Evolutionary conservation across 2,329 filamentous ascomycete genomes (phyloP), one percentile per base, ranked within the genome.

Genomic region (Colletotrichum cereale): DNA sequence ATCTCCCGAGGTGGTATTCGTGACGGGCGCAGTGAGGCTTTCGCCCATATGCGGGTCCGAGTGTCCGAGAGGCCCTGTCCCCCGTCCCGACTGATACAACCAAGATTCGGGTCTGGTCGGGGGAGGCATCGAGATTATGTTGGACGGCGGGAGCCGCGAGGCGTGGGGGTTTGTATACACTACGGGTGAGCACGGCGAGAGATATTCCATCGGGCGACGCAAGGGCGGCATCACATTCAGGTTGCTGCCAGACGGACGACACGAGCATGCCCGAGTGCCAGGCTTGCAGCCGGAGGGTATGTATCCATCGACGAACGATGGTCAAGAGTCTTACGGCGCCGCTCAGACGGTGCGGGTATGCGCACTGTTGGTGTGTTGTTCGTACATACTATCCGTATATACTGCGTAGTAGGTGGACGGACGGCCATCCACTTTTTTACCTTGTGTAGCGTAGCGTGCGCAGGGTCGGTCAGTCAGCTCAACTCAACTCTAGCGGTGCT

Each of bases 331-430:
- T 21, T 12, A 29, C 57, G 18, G 57, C 18, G 38, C 42, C 57
- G 57, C 57, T 42, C 40, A 61, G 60, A 40, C 34, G 60, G n/a
- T 18, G 58, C 60, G 60, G 60, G 60, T 62, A 62, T 62, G 44
- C 44, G 42, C 21, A 36, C n/a, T n/a, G n/a, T n/a, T n/a, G n/a
- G n/a, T n/a, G n/a, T n/a, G n/a, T n/a, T n/a, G n/a, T n/a, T n/a
- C n/a, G n/a, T n/a, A n/a, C n/a, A n/a, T n/a, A n/a, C n/a, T n/a
- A n/a, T n/a, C n/a, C n/a, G n/a, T n/a, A n/a, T n/a, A n/a, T n/a
- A n/a, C n/a, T n/a, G n/a, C 31, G 31, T 8, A 34, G 31, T 4
- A 4, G 31, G 31, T 4, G 4, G 8, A 8, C 4, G 21, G 42
- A 31, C 31, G n/a, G 5, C 29, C 18, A 34, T 18, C 60, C 60